Evolutionary conservation across 2,329 filamentous ascomycete genomes (phyloP).

Genomic region (Hypoxylon sp.): DNA sequence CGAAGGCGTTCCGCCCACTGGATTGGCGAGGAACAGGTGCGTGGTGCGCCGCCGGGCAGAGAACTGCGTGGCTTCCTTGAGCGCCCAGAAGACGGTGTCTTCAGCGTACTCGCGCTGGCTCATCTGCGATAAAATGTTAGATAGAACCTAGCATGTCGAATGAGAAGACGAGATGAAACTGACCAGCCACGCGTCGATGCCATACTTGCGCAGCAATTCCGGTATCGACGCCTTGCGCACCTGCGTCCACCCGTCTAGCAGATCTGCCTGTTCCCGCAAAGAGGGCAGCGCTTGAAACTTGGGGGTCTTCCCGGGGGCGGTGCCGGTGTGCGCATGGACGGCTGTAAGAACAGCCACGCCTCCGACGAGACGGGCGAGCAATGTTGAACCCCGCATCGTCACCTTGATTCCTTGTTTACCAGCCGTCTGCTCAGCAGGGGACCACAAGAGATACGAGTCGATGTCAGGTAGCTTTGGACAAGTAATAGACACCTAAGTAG

Average conservation of each 20-base stretch:
- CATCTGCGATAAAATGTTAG: constrained; percentile 46
- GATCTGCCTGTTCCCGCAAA: constrained; percentile 53
- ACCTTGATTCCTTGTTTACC: neutral
- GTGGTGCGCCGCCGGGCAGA: constrained; percentile 59
- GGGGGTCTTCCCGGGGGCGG: constrained; percentile 35
- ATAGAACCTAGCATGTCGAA: too few relatives aligned
- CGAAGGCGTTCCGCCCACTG: constrained; percentile 38
- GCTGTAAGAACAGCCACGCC: constrained; percentile 1
- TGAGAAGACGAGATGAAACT: constrained; percentile 23
- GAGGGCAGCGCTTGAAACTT: constrained; percentile 52
- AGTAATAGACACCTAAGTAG: too few relatives aligned
- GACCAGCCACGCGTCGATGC: constrained; percentile 58
- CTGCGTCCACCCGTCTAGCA: constrained; percentile 55
- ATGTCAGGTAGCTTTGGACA: neutral
- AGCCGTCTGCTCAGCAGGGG: neutral
- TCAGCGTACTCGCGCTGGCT: constrained; percentile 61
- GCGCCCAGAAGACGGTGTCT: constrained; percentile 60
- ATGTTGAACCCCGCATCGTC: constrained; percentile 22
- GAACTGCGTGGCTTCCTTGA: constrained; percentile 56
- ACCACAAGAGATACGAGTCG: neutral
- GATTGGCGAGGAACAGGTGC: constrained; percentile 56
- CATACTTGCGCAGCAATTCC: constrained; percentile 53
- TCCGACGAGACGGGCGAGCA: constrained; percentile 11
- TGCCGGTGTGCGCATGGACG: constrained; percentile 9
- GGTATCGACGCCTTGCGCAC: constrained; percentile 54